Evolutionary conservation across 2,329 filamentous ascomycete genomes (phyloP), one percentile per base, ranked within the genome.

Genomic region (Plectosphaerella cucumerina): DNA sequence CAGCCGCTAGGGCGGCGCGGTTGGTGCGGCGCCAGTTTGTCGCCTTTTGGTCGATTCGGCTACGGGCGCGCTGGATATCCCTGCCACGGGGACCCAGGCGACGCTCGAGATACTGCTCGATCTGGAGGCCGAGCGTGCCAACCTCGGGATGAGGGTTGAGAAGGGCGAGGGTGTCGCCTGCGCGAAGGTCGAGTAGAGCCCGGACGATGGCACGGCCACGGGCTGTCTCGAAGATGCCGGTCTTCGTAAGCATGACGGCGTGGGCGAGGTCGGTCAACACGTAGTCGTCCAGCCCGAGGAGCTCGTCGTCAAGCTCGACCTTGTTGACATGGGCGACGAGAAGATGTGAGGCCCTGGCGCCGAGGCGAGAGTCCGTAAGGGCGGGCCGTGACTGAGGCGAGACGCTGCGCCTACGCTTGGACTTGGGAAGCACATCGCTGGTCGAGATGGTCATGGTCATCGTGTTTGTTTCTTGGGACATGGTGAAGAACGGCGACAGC

Each of bases 291-390:
- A 46, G n/a, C 11, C 44, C 31, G 26, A 46, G 15, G 9, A 46
- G 44, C 18, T 46, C 44, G 20, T 46, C 44, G 17, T 46, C 44
- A 15, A 46, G 44, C 26, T 46, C 44, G 17, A 46, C 23, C 44
- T 35, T 46, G n/a, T 46, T 46, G 26, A 46, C 44, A 10, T 46
- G 44, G 9, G 44, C 34, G 12, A 46, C n/a, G 17, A 46, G 44
- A 2, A 46, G 18, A 9, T n/a, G 23, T 3, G 44, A 46, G 18
- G 44, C 44, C 18, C 26, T 15, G 4, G 44, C 31, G n/a, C 26
- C 44, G 10, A 46, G 44, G n/a, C 44, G 44, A 15, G n/a, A 31
- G 12, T 46, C 44, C 9, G 44, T 34, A 8, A 46, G 21, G 12
- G 26, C 26, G 4, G 26, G 26, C 26, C 26, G 26, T 31, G 6